Base-by-base conservation (phyloP, 345 rosid genomes). In the Anastatica hierochuntica region DNA sequence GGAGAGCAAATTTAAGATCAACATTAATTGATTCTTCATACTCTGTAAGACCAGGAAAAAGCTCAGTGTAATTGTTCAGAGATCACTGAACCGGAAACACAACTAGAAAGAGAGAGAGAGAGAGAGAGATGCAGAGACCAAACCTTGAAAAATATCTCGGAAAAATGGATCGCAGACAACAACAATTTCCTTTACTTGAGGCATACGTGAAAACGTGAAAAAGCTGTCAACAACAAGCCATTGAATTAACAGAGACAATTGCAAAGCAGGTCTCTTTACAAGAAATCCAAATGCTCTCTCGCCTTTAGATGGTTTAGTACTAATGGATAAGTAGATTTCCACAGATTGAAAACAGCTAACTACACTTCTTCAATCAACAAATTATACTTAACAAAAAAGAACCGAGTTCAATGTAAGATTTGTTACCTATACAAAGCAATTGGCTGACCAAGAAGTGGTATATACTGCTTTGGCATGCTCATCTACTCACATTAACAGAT, bases 91-190 rank as follows among this genome's bases (percentile, higher is more conserved):
- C n/a, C n/a, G n/a, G 21, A 17, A 14, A 44, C 23, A 49, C 7
- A 50, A 34, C 10, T 26, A 33, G 33, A 42, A 16, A 14, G 29
- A 42, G 49, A 54, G 15, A 42, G 56, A 17, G 51, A 49, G 49
- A 45, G 36, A n/a, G n/a, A n/a, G n/a, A n/a, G n/a, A n/a, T n/a
- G n/a, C n/a, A n/a, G n/a, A n/a, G n/a, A n/a, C 5, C 3, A 54
- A 56, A 87, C 98, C 98, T 90, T 90, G 84, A 68, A 90, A 87
- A 27, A 87, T 64, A 48, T 90, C 96, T 38, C 66, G 59, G 80
- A 87, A 90, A 16, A 89, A 84, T 16, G 96, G 96, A 81, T 90
- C 95, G 45, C 98, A 90, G n/a, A 90, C 96, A 23, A 90, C 89
- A 49, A 90, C 70, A 60, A 90, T 82, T 74, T 90, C 98, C 74